phyloP scores from a whole-genome alignment of 257 asterid species.

The Salvia miltiorrhiza region DNA sequence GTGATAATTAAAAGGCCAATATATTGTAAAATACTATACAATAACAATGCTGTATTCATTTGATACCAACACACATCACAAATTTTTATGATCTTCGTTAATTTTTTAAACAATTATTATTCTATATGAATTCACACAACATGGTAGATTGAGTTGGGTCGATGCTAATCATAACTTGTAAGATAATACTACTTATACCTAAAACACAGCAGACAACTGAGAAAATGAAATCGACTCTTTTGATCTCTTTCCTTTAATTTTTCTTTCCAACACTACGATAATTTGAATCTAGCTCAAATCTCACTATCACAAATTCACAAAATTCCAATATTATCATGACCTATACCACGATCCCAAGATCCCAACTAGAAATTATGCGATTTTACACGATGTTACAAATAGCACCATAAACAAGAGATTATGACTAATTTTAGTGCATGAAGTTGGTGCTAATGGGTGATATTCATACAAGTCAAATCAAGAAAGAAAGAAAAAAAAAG shows the following conservation, averaged over 20 bases:
- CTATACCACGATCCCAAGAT: neutral
- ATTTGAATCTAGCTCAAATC: neutral
- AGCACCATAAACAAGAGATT: neutral
- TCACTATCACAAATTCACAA: neutral
- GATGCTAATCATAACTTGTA: neutral
- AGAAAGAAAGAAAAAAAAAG: neutral
- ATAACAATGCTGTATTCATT: too few relatives aligned
- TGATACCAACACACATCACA: neutral
- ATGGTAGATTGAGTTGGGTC: neutral
- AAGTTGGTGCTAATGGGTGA: conserved; percentile 30
- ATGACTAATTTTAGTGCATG: conserved; percentile 18
- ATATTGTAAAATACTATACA: too few relatives aligned
- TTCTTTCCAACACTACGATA: neutral
- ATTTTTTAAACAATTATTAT: too few relatives aligned
- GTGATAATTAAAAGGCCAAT: too few relatives aligned
- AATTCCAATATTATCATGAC: neutral
- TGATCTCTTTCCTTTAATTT: neutral
- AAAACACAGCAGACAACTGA: neutral
- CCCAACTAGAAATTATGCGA: neutral
- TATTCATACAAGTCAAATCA: conserved; percentile 20
- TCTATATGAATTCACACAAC: neutral
- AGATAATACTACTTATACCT: neutral
- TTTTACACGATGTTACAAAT: neutral
- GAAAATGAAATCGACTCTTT: neutral
- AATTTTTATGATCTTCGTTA: neutral